Evolutionary conservation across 192 early-diverging fungal genomes (phyloP), one percentile per base, ranked within the genome.

Genomic region (Coemansia sp.): DNA sequence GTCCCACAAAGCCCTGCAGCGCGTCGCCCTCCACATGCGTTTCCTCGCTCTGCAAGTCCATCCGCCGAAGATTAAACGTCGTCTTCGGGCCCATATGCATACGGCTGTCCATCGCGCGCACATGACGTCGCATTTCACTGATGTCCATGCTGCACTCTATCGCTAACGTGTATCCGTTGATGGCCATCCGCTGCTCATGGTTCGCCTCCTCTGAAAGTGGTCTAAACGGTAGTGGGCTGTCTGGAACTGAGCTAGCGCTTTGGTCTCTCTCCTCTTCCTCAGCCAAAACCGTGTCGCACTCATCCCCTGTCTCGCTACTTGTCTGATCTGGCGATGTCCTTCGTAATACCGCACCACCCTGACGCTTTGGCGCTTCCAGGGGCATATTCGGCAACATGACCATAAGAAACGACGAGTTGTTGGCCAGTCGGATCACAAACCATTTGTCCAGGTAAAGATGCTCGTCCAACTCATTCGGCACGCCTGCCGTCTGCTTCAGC

Each of bases 61-160:
- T 63, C 23, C 61, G 66, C 36, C 65, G 55, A 27, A 82, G 66
- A 32, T 82, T 76, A 19, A 82, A 74, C 64, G 75, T 66, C 14
- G 70, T 54, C 23, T 68, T 72, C 21, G 56, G 53, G 0, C 56
- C 59, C 10, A 57, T 23, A 24, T 55, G 31, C 30, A 31, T 31
- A 0, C 29, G 57, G n/a, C 50, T 31, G 39, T 74, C 74, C 64
- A 70, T 61, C 10, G 68, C 56, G 2, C 58, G 67, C 29, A 73
- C 70, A 20, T 76, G 60, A 5, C 74, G 70, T n/a, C 64, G 70
- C 79, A 82, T 72, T 57, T 82, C 79, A 4, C 63, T 46, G 23
- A 67, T 75, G 51, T 82, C 79, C 79, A 82, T 82, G 33, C 79
- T 76, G 67, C 79, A 82, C 58, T 82, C 79, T 71, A 82, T 82